Evolutionary conservation across 2,329 filamentous ascomycete species (phyloP).

Genomic region (Fusarium tricinctum): DNA sequence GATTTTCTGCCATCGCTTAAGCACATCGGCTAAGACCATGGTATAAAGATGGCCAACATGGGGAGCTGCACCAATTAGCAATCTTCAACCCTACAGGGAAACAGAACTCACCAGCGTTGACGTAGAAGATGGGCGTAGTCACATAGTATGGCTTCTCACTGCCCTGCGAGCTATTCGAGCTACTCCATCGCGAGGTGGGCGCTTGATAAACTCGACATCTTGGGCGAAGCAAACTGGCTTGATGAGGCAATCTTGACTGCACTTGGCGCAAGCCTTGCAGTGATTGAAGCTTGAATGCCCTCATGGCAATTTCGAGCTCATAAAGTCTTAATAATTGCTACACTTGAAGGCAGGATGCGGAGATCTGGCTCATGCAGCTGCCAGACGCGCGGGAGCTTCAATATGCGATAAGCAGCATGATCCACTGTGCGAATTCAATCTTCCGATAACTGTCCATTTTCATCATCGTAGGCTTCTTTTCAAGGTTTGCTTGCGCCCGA

Average conservation of each 20-base stretch:
- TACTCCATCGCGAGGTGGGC: slow-evolving; percentile 51
- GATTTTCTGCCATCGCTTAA: slow-evolving; percentile 91
- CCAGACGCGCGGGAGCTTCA: slow-evolving; percentile 20
- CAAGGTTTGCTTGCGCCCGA: slow-evolving; percentile 18
- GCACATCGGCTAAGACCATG: slow-evolving; percentile 89
- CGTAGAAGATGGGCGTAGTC: slow-evolving; percentile 98
- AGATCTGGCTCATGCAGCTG: slow-evolving; percentile 23
- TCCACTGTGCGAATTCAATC: slow-evolving; percentile 40
- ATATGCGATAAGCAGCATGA: slow-evolving; percentile 35
- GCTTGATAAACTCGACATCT: slow-evolving; percentile 47
- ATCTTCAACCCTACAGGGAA: accelerated
- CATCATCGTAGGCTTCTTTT: slow-evolving; percentile 31
- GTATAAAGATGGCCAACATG: slow-evolving; percentile 96
- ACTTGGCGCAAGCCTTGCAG: slow-evolving; percentile 44
- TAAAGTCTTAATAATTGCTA: background rate
- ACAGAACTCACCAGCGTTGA: slow-evolving; percentile 82
- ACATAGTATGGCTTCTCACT: slow-evolving; percentile 87
- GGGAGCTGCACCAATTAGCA: slow-evolving; percentile 71
- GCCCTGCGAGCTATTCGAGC: slow-evolving; percentile 58
- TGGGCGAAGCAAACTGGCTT: slow-evolving; percentile 49
- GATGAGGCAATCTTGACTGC: slow-evolving; percentile 35
- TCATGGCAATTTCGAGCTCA: slow-evolving; percentile 47
- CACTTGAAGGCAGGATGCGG: slow-evolving; percentile 17
- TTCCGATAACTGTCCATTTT: slow-evolving; percentile 44
- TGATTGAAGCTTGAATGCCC: slow-evolving; percentile 47